Evolutionary conservation across 2,329 filamentous ascomycete species (phyloP).

Genomic region (Exophiala aquamarina): DNA sequence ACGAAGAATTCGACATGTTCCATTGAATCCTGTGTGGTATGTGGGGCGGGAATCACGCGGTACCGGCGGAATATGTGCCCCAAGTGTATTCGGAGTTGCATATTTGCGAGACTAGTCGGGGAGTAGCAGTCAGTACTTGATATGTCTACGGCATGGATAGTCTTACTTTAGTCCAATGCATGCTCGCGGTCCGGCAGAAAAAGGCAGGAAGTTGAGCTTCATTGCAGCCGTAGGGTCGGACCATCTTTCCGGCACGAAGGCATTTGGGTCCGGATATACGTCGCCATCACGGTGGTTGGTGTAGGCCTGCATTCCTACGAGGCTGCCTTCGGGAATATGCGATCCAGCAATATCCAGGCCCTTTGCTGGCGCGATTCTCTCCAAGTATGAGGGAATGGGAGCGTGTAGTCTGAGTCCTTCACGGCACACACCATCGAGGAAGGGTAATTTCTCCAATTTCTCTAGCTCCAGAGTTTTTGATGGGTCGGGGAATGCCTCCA

Average conservation of each 20-base stretch:
- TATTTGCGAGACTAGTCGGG: slow-evolving; percentile 5
- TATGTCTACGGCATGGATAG: not conserved
- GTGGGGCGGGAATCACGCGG: not conserved
- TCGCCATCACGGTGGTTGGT: slow-evolving; percentile 34
- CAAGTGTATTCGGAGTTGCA: slow-evolving; percentile 9
- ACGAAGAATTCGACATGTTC: slow-evolving; percentile 36
- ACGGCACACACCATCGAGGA: slow-evolving; percentile 56
- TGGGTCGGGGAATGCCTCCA: slow-evolving; percentile 26
- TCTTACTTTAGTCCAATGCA: slow-evolving; percentile 9
- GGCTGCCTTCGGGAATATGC: slow-evolving; percentile 35
- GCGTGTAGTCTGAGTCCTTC: slow-evolving; percentile 60
- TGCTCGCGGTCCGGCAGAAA: slow-evolving; percentile 6
- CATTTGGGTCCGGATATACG: slow-evolving; percentile 29
- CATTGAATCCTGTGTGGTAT: slow-evolving; percentile 24
- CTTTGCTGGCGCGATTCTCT: slow-evolving; percentile 49
- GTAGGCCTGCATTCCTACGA: slow-evolving; percentile 42
- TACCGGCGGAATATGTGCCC: slow-evolving; percentile 6
- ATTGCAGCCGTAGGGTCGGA: slow-evolving; percentile 14
- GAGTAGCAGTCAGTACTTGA: not conserved
- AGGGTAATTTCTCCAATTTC: slow-evolving; percentile 51
- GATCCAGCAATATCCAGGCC: slow-evolving; percentile 43
- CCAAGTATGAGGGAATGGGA: slow-evolving; percentile 57
- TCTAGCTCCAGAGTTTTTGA: slow-evolving; percentile 37
- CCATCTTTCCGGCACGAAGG: slow-evolving; percentile 33
- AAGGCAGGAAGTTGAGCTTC: slow-evolving; percentile 8